Evolutionary conservation across 257 asterid species (phyloP), one percentile per base, ranked within the genome.

Genomic region (Anisodus tanguticus): DNA sequence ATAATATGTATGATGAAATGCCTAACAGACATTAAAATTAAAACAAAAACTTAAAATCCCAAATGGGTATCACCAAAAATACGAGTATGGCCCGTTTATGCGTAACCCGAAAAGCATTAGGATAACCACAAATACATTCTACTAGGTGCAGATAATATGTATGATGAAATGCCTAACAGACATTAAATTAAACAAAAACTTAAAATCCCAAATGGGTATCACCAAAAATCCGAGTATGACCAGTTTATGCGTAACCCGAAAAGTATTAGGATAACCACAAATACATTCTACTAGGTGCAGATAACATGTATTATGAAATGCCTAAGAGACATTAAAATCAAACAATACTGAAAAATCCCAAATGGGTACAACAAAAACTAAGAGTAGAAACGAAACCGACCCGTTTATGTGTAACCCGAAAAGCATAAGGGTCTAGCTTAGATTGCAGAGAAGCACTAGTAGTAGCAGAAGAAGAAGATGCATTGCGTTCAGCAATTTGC

Each of bases 401-500:
- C 51, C 71, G 9, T 70, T 31, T 51, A 69, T 78, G 4, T 9
- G 41, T 9, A 60, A 35, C 22, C 31, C 39, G 54, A 63, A 55
- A 64, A 6, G 62, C 2, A 60, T 9, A 41, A 43, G 5, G 39
- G 71, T 7, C 16, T 60, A 54, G 8, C 5, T 16, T 66, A 57
- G 12, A 54, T 35, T 16, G 82, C 45, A 57, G 43, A 13, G 19
- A 63, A 4, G 35, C 4, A 51, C 63, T 83, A 57, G 94, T 84
- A 10, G 94, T 79, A 83, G 94, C 89, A 82, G 90, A 68, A 62
- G 86, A 74, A 58, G 91, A 88, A 9, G 97, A 91, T n/a, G 86
- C 85, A 63, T 90, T 91, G 67, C 97, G 95, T 79, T 90, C 91
- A 2, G 95, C 91, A 86, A 94, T 87, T 87, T 90, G 94, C 86